Evolutionary conservation across 2,329 filamentous ascomycete genomes (phyloP).

Genomic region (Plenodomus lindquistii): DNA sequence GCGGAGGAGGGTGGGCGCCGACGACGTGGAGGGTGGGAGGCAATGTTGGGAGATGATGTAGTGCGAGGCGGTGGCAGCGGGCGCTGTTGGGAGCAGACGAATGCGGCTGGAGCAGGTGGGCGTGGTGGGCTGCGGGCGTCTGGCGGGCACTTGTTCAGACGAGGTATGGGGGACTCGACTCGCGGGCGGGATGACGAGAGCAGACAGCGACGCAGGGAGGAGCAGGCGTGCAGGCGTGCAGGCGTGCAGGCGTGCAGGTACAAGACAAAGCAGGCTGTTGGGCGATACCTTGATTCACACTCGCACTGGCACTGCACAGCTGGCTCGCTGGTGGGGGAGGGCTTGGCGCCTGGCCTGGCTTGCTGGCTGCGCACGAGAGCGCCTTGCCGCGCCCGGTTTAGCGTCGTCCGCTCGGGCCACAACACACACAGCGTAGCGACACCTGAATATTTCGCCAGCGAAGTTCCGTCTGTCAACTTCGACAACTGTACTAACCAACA

Average conservation of each 20-base stretch:
- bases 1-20: conserved; percentile 28
- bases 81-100: conserved; percentile 25
- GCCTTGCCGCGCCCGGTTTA: conserved; percentile 6
- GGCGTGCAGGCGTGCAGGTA: conserved; percentile 31
- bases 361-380: conserved; percentile 3
- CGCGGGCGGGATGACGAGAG: conserved; percentile 23
- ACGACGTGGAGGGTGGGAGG: conserved; percentile 34
- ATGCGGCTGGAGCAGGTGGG: conserved; percentile 18
- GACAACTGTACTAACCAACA: conserved; percentile 40
- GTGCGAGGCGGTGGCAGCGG: conserved; percentile 20
- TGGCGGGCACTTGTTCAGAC: not conserved
- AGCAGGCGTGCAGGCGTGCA: conserved; percentile 29
- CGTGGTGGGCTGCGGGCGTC: conserved; percentile 6
- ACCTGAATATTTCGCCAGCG: conserved; percentile 4
- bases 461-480: conserved; percentile 27
- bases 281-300: conserved; percentile 23
- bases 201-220: conserved; percentile 26
- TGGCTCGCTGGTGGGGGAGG: conserved; percentile 7
- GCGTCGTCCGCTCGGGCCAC: conserved; percentile 9
- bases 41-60: conserved; percentile 33
- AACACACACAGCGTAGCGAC: conserved; percentile 12
- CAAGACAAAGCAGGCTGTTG: conserved; percentile 23
- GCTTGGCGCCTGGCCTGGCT: not conserved
- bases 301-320: too few species aligned
- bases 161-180: conserved; percentile 13